phyloP scores from a whole-genome alignment of 78 protist genomes.

The Monosiga brevicollis region DNA sequence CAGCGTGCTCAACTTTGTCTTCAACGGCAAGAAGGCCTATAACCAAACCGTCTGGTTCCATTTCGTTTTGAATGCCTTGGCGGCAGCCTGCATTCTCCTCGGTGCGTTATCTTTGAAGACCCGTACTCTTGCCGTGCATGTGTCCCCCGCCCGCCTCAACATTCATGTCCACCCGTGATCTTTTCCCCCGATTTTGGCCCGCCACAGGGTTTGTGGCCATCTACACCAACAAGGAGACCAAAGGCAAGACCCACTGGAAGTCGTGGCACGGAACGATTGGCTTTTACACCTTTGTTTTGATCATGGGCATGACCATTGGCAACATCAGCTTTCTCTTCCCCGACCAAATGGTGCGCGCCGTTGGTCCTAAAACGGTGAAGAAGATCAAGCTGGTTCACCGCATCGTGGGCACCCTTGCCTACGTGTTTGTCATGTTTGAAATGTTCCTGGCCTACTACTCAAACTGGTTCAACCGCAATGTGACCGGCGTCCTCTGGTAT shows the following conservation, averaged over 20 bases:
- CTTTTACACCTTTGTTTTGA: neutral
- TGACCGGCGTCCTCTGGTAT: neutral
- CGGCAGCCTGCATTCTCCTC: neutral
- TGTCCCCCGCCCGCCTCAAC: neutral
- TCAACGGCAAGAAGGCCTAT: no score
- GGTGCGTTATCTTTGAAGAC: neutral
- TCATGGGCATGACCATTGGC: no score
- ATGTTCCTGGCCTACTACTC: neutral
- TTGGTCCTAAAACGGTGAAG: no score
- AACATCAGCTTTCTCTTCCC: no score
- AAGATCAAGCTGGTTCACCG: no score
- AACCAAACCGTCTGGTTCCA: neutral
- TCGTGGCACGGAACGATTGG: neutral
- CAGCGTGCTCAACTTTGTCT: no score
- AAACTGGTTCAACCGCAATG: neutral
- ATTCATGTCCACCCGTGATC: no score
- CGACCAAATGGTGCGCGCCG: no score
- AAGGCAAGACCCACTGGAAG: neutral
- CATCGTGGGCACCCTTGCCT: no score
- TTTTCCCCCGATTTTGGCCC: no score
- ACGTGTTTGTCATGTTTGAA: neutral
- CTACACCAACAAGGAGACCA: neutral
- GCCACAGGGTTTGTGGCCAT: neutral
- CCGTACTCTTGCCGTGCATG: neutral
- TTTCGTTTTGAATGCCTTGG: neutral